These are phyloP conservation scores for Bipolaris oryzae DNA, from an alignment of 2,329 filamentous ascomycete species.

Conservation along the genomic window DNA sequence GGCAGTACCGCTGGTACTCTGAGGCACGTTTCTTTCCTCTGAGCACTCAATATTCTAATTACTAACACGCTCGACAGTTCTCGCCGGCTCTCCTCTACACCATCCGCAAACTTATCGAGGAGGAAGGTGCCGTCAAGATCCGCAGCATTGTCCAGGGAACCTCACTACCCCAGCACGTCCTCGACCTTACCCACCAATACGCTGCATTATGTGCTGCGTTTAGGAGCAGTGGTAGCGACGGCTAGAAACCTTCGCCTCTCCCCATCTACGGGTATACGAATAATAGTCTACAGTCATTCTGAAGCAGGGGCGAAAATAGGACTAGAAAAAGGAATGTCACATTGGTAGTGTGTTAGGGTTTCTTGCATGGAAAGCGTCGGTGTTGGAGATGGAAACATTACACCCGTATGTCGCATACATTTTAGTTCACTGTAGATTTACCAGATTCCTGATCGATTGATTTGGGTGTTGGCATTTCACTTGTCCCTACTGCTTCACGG, in stretches of 20 bases:
- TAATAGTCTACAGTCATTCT: slow-evolving; percentile 2
- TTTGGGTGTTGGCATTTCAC: slow-evolving; percentile 7
- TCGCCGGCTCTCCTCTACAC: slow-evolving; percentile 87
- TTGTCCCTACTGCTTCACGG: slow-evolving; percentile 3
- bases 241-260: slow-evolving; percentile 53
- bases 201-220: slow-evolving; percentile 93
- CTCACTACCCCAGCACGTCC: slow-evolving; percentile 86
- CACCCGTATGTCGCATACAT: background rate
- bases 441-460: background rate
- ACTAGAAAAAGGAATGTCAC: background rate
- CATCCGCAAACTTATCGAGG: slow-evolving; percentile 91
- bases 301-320: background rate
- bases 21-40: slow-evolving; percentile 61
- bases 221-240: slow-evolving; percentile 89
- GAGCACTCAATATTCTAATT: background rate
- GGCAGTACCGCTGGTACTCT: slow-evolving; percentile 99
- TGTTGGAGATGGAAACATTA: slow-evolving; percentile 10
- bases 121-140: slow-evolving; percentile 96
- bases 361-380: slow-evolving; percentile 24
- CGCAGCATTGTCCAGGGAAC: slow-evolving; percentile 97
- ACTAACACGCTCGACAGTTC: slow-evolving; percentile 61
- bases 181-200: slow-evolving; percentile 96
- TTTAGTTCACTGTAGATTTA: slow-evolving; percentile 2
- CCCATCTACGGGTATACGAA: slow-evolving; percentile 22
- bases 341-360: background rate